Evolutionary conservation across 2,329 filamentous ascomycete species (phyloP), one percentile per base, ranked within the genome.

Genomic region (Scortechinia acanthostroma): DNA sequence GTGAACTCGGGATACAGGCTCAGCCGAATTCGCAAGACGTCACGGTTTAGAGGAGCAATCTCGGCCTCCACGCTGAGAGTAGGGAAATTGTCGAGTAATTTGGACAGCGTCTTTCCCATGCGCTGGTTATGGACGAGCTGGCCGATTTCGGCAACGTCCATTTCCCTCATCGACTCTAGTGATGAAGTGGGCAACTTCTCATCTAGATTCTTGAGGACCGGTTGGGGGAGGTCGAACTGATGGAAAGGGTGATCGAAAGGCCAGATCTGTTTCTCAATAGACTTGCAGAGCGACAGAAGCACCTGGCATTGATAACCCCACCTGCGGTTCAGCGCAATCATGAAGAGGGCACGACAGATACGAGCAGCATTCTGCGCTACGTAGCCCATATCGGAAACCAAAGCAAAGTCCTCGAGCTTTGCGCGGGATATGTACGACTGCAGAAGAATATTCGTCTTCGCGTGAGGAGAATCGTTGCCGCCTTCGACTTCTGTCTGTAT

Each of bases 301-400:
- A 97, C 90, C 30, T 94, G 73, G 52, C 94, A 98, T 62, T 97
- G 90, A 54, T 95, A 86, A 1, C 94, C 93, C 93, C 93, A 98
- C 52, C 89, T 80, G 48, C 93, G 77, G 62, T 97, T 97, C 44
- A 98, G 70, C 1, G 93, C 91, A 55, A 98, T 91, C 89, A 97
- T 95, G 64, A 98, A 98, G 15, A 98, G 67, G 2, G 94, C 89
- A 49, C 94, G 77, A 57, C 91, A 96, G 47, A 98, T 98, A 62
- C 93, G 84, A 1, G 90, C 88, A 10, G 93, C 86, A 60, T 98
- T 95, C 59, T 98, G 93, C 1, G 93, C 89, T 37, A 98, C 88
- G 57, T 98, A 98, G 51, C 89, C 89, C 40, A 88, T 84, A 59
- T 98, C 93, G 17, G 94, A 97, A 1, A 86, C 78, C 10, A 98